A percentile compares a stretch with the other conserved stretches of the same genome.
These are phyloP conservation scores for Licmophora abbreviata DNA, from an alignment of 108 stramenopile genomes.

Conservation along the genomic window DNA sequence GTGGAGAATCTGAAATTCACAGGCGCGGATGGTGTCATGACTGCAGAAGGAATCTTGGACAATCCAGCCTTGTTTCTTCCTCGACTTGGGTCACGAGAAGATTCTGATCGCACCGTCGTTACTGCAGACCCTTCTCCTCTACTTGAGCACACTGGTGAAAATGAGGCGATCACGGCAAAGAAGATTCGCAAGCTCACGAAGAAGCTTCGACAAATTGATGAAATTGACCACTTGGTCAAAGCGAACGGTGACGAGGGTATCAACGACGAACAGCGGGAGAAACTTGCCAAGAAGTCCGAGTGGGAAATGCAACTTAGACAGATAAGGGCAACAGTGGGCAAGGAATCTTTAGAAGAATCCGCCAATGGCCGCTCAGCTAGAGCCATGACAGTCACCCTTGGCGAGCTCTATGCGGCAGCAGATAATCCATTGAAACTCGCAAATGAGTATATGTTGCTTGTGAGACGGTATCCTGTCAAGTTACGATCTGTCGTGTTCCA, in stretches of 20 bases:
- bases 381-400: constrained; percentile 15
- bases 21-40: constrained; percentile 84
- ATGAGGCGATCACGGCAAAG: too few relatives aligned
- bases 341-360: constrained; percentile 7
- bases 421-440: constrained; percentile 41
- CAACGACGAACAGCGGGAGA: constrained; percentile 40
- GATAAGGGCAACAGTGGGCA: too few relatives aligned
- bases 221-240: constrained; percentile 36
- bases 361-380: background rate
- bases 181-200: constrained; percentile 39
- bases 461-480: constrained; percentile 55
- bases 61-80: constrained; percentile 83
- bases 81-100: constrained; percentile 23
- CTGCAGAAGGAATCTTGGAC: constrained; percentile 87
- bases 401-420: constrained; percentile 33
- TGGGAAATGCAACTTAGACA: constrained; percentile 11
- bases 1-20: constrained; percentile 54
- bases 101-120: constrained; percentile 8
- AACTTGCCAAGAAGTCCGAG: constrained; percentile 26
- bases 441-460: constrained; percentile 70
- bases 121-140: constrained; percentile 3
- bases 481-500: constrained; percentile 85
- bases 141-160: background rate
- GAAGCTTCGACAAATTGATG: constrained; percentile 54
- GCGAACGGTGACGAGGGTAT: constrained; percentile 16